Conservation (phyloP, 148 eudicot species). For the Amaranthus hypochondriacus region DNA sequence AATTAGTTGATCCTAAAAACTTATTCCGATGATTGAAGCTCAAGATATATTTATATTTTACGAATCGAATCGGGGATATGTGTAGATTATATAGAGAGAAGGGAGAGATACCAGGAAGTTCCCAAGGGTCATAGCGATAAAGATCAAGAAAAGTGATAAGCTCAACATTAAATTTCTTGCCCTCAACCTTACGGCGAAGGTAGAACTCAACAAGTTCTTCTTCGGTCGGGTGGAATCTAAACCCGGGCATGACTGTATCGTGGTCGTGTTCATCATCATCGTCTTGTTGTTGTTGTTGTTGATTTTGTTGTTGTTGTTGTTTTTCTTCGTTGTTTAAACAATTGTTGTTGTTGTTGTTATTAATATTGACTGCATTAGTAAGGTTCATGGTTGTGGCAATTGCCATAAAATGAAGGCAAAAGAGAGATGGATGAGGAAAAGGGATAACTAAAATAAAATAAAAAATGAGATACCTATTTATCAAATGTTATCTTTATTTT, state of each 20-base stretch:
- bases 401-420: constrained; percentile 49
- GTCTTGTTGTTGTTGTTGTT: constrained; percentile 22
- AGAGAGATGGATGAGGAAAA: background rate
- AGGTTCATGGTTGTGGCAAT: constrained; percentile 62
- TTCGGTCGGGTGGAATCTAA: constrained; percentile 88
- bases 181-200: constrained; percentile 97
- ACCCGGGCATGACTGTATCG: constrained; percentile 91
- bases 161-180: constrained; percentile 82
- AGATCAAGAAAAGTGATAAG: constrained; percentile 93
- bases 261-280: constrained; percentile 57
- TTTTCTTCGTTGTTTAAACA: background rate
- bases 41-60: no score
- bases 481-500: background rate
- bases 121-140: constrained; percentile 96
- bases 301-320: constrained; percentile 13
- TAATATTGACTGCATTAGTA: constrained; percentile 21
- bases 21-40: no score
- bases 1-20: no score
- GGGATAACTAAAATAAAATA: background rate
- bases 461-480: background rate
- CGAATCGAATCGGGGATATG: no score
- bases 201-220: constrained; percentile 91
- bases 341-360: constrained; percentile 14
- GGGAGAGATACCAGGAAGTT: constrained; percentile 66
- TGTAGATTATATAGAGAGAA: no score